These are phyloP conservation scores for Acacia acuminata DNA, from an alignment of 306 rosid species.

Conservation along the genomic window DNA sequence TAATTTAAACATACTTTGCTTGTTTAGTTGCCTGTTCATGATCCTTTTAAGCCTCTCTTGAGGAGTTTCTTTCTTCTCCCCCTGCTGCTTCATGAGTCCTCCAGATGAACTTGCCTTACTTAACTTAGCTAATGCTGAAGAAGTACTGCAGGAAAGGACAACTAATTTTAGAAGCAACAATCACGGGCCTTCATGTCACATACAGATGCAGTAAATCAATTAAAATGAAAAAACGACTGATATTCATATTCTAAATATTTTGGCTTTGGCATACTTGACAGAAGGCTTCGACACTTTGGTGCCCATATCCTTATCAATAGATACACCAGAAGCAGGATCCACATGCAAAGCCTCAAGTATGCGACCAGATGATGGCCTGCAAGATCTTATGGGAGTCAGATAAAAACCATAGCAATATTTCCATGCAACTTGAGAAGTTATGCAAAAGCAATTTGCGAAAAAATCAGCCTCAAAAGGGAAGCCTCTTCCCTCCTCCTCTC, in stretches of 20 bases:
- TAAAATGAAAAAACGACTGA: not conserved
- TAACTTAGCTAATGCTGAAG: conserved; percentile 82
- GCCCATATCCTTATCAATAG: conserved; percentile 76
- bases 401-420: conserved; percentile 43
- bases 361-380: conserved; percentile 87
- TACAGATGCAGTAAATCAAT: not conserved
- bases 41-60: conserved; percentile 98
- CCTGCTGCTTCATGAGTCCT: conserved; percentile 69
- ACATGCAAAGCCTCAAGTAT: conserved; percentile 97
- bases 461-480: conserved; percentile 58
- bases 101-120: conserved; percentile 77
- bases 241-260: not conserved
- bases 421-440: conserved; percentile 42
- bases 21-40: conserved; percentile 92
- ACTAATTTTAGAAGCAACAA: not conserved
- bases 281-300: conserved; percentile 66
- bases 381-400: conserved; percentile 55
- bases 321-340: conserved; percentile 97
- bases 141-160: conserved; percentile 53
- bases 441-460: conserved; percentile 48
- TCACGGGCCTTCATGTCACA: not conserved
- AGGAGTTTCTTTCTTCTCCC: conserved; percentile 98
- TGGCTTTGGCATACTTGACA: conserved; percentile 55
- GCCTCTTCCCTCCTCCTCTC: conserved; percentile 68
- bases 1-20: conserved; percentile 69